Evolutionary conservation across 192 early-diverging fungal species (phyloP).

Genomic region (Pilobolus umbonatus): DNA sequence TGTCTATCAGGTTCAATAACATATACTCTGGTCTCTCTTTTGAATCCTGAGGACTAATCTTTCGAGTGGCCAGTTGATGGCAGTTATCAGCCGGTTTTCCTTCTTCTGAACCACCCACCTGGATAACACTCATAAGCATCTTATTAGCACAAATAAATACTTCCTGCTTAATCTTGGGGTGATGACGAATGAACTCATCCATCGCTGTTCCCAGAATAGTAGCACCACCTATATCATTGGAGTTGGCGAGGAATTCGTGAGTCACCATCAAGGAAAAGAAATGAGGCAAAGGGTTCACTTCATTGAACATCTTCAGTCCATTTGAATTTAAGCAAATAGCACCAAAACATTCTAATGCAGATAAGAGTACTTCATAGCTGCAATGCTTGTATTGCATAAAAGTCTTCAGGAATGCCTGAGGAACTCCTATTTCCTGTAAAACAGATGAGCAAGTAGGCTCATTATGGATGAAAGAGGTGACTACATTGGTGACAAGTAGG

Average conservation of each 20-base stretch:
- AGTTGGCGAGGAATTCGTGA: constrained; percentile 64
- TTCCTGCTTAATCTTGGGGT: constrained; percentile 70
- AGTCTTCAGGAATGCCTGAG: constrained; percentile 71
- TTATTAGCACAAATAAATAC: constrained; percentile 63
- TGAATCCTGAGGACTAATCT: constrained; percentile 10
- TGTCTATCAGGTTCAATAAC: constrained; percentile 56
- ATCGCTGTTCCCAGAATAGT: constrained; percentile 75
- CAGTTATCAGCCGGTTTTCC: constrained; percentile 29
- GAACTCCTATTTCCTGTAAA: constrained; percentile 85
- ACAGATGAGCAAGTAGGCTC: constrained; percentile 92
- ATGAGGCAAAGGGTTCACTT: constrained; percentile 62
- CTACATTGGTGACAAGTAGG: constrained; percentile 84
- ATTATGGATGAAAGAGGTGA: constrained; percentile 95
- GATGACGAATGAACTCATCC: constrained; percentile 96
- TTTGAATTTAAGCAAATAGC: constrained; percentile 88
- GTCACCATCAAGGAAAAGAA: constrained; percentile 76
- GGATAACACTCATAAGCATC: constrained; percentile 61
- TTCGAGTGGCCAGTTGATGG: constrained; percentile 25
- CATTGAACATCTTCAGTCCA: constrained; percentile 79
- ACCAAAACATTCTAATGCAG: constrained; percentile 87
- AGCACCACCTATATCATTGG: constrained; percentile 80
- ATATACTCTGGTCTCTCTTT: constrained; percentile 51
- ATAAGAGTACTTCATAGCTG: constrained; percentile 47
- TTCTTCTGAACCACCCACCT: constrained; percentile 44
- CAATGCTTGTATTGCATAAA: constrained; percentile 43